Percentiles rank a stretch among this genome's conserved stretches.
phyloP scores from a whole-genome alignment of 2,329 filamentous ascomycete genomes.

The Sporothrix inflata region DNA sequence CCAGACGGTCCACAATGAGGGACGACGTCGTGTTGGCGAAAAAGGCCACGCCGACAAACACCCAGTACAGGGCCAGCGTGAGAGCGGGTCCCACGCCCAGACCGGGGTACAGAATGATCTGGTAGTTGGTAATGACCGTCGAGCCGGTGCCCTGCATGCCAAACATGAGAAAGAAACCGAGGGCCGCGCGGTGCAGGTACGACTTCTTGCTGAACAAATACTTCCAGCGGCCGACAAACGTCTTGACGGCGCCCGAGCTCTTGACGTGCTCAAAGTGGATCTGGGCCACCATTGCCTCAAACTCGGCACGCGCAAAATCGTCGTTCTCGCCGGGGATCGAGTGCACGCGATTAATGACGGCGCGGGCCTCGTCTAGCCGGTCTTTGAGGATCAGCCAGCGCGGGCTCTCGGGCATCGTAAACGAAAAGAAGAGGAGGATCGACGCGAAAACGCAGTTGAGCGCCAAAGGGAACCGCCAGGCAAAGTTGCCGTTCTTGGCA shows the following conservation, averaged over 20 bases:
- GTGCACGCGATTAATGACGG: constrained; percentile 41
- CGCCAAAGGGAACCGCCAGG: constrained; percentile 50
- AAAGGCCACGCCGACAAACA: constrained; percentile 42
- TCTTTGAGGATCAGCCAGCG: constrained; percentile 44
- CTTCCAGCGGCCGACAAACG: constrained; percentile 20
- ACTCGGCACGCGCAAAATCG: constrained; percentile 25
- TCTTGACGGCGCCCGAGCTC: not conserved
- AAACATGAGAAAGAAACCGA: constrained; percentile 22
- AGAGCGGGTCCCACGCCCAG: constrained; percentile 57
- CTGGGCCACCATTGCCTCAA: constrained; percentile 35
- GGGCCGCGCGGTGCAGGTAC: constrained; percentile 20
- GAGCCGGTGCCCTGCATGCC: constrained; percentile 25
- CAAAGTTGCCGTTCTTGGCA: constrained; percentile 14
- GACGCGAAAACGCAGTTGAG: constrained; percentile 48
- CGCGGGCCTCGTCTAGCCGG: constrained; percentile 46
- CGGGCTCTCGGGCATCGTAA: constrained; percentile 46
- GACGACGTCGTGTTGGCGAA: constrained; percentile 31
- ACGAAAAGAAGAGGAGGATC: constrained; percentile 38
- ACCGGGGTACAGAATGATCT: constrained; percentile 22
- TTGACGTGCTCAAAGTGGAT: constrained; percentile 20
- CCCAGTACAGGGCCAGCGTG: constrained; percentile 64
- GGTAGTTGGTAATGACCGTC: constrained; percentile 21
- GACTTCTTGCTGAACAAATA: constrained; percentile 22
- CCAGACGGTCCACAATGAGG: constrained; percentile 36
- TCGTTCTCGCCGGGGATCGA: constrained; percentile 35